A percentile compares a stretch with the other conserved stretches of the same genome.
These are phyloP conservation scores for Phaffia australis DNA, from an alignment of 768 basidiomycete genomes.

Conservation along the genomic window DNA sequence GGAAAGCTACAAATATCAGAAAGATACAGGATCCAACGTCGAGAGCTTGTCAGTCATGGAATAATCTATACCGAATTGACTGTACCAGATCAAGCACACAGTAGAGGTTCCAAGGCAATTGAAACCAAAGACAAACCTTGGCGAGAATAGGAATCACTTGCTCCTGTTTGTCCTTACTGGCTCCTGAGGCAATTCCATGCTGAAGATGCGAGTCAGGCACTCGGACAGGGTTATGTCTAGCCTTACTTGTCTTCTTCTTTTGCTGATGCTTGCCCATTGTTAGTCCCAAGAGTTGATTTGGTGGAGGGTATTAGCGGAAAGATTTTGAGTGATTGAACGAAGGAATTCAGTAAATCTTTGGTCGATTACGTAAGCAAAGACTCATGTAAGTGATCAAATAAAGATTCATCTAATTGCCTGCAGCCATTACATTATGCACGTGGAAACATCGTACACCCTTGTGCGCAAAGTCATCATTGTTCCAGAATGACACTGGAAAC, in stretches of 20 bases:
- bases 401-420: too few relatives aligned
- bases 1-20: conserved; percentile 29
- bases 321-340: too few relatives aligned
- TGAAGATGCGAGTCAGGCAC: conserved; percentile 88
- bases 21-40: not conserved
- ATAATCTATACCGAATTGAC: too few relatives aligned
- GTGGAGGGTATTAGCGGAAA: not conserved
- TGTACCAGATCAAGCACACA: not conserved
- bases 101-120: not conserved
- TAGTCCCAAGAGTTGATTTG: not conserved
- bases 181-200: conserved; percentile 56
- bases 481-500: too few relatives aligned
- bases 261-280: conserved; percentile 79
- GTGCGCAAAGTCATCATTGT: too few relatives aligned
- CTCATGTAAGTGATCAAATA: too few relatives aligned
- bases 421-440: too few relatives aligned
- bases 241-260: conserved; percentile 49
- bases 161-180: conserved; percentile 56
- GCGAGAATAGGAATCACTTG: conserved; percentile 78
- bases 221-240: conserved; percentile 78
- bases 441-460: too few relatives aligned
- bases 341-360: too few relatives aligned
- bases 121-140: conserved; percentile 49
- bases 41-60: not conserved
- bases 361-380: too few relatives aligned